Base-by-base conservation (phyloP, 1,284 basidiomycete species). In the Ganoderma sinense region DNA sequence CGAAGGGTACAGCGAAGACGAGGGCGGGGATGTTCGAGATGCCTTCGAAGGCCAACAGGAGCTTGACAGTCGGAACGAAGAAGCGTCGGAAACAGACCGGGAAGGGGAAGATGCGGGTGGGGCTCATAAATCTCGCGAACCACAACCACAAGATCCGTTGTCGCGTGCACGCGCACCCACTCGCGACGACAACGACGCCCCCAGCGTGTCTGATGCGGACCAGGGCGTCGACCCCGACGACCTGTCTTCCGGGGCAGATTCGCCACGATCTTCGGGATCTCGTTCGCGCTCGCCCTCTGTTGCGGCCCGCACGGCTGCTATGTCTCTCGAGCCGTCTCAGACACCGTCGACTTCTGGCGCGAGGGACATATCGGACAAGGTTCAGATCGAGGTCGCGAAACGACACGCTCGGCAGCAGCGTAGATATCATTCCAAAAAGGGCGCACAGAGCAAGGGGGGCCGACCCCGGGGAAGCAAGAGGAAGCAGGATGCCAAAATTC, bases 401-500 rank as follows among this genome's bases (percentile, higher is more conserved):
- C 80, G 84, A 68, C 88, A 87, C 1, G 85, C 87, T n/a, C 86
- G 88, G 67, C 87, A 93, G 73, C 86, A 91, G 75, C 86, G 86
- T 69, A 94, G 93, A 78, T 88, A 92, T 78, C 93, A 95, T 79
- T 87, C 91, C 1, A 91, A 91, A 78, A 89, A 90, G 71, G 86
- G 86, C 13, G 84, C 86, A 5, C 86, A 87, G 69, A 86, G 88
- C 71, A 66, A 65, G 40, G 89, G 87, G 36, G 95, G 95, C 33
- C 85, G 94, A 58, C 84, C 89, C 26, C 90, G 91, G 75, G 95
- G 96, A 20, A 94, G 93, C 78, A 97, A 97, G 80, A 93, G 91
- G 71, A 97, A 96, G 82, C 89, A 89, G 76, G 93, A 94, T 75
- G 87, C 82, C 41, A 85, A 88, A 69, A 86, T 94, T 40, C 88